These are phyloP conservation scores for Nicotiana attenuata DNA, from an alignment of 257 asterid genomes.

Conservation along the genomic window DNA sequence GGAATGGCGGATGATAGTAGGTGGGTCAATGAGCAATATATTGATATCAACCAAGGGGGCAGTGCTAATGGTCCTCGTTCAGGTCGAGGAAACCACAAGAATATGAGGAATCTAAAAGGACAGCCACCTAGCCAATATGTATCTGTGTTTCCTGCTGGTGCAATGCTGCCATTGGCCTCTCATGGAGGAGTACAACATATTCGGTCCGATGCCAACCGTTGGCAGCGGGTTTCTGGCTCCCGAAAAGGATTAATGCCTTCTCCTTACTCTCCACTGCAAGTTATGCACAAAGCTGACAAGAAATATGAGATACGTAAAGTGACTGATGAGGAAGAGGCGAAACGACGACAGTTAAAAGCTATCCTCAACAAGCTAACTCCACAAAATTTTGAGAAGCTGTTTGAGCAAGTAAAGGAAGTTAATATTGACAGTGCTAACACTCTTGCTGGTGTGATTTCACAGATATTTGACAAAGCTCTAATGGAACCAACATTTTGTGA, in stretches of 20 bases:
- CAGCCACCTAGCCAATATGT: constrained; percentile 14
- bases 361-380: constrained; percentile 39
- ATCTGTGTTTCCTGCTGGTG: constrained; percentile 4
- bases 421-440: constrained; percentile 23
- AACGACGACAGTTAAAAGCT: constrained; percentile 32
- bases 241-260: constrained; percentile 6
- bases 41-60: constrained; percentile 10
- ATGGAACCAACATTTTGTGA: constrained; percentile 38
- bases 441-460: constrained; percentile 29
- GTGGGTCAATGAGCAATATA: constrained; percentile 15
- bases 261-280: constrained; percentile 21
- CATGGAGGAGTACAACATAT: constrained; percentile 19
- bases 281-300: constrained; percentile 34
- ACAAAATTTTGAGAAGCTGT: constrained; percentile 36
- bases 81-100: constrained; percentile 16
- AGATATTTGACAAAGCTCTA: constrained; percentile 36
- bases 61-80: constrained; percentile 11
- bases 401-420: constrained; percentile 35
- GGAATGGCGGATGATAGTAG: constrained; percentile 16
- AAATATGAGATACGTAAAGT: constrained; percentile 27
- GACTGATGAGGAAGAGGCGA: constrained; percentile 30
- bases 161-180: constrained; percentile 5
- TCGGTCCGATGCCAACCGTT: constrained; percentile 13
- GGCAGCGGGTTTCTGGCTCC: constrained; percentile 20
- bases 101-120: constrained; percentile 16